phyloP scores from a whole-genome alignment of 2,329 filamentous ascomycete species.

The Lachnellula subtilissima region DNA sequence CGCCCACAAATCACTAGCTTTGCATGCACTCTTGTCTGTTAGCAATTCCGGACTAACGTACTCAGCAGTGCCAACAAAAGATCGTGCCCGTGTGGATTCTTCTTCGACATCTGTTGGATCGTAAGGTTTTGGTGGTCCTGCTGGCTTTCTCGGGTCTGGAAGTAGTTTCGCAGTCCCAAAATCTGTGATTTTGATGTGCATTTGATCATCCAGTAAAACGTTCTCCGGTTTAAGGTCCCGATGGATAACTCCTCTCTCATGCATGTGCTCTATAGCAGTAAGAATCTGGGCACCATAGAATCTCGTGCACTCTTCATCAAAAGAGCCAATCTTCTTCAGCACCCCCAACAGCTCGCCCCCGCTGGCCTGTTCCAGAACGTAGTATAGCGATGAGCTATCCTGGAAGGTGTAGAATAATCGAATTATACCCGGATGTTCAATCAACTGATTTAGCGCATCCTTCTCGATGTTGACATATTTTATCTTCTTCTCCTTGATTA shows the following conservation, averaged over 20 bases:
- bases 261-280: slow-evolving; percentile 97
- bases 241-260: slow-evolving; percentile 91
- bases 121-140: slow-evolving; percentile 29
- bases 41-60: slow-evolving; percentile 98
- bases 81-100: slow-evolving; percentile 74
- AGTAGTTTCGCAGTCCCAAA: slow-evolving; percentile 98
- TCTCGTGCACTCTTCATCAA: slow-evolving; percentile 87
- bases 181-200: slow-evolving; percentile 98
- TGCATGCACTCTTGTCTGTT: slow-evolving; percentile 94
- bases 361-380: slow-evolving; percentile 88
- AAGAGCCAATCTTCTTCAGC: slow-evolving; percentile 88
- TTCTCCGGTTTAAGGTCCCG: slow-evolving; percentile 97
- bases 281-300: slow-evolving; percentile 97
- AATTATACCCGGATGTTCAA: slow-evolving; percentile 93
- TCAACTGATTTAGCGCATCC: slow-evolving; percentile 91
- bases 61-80: slow-evolving; percentile 95
- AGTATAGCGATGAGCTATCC: slow-evolving; percentile 92
- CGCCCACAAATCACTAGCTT: slow-evolving; percentile 95
- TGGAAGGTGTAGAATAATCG: slow-evolving; percentile 98
- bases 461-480: slow-evolving; percentile 99
- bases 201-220: slow-evolving; percentile 86
- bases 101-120: slow-evolving; percentile 36
- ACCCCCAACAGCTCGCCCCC: slow-evolving; percentile 90
- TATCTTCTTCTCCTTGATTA: slow-evolving; percentile 99
- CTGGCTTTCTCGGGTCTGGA: slow-evolving; percentile 46